phyloP scores from a whole-genome alignment of 495 filamentous ascomycete genomes.

The Xylaria telfairii region DNA sequence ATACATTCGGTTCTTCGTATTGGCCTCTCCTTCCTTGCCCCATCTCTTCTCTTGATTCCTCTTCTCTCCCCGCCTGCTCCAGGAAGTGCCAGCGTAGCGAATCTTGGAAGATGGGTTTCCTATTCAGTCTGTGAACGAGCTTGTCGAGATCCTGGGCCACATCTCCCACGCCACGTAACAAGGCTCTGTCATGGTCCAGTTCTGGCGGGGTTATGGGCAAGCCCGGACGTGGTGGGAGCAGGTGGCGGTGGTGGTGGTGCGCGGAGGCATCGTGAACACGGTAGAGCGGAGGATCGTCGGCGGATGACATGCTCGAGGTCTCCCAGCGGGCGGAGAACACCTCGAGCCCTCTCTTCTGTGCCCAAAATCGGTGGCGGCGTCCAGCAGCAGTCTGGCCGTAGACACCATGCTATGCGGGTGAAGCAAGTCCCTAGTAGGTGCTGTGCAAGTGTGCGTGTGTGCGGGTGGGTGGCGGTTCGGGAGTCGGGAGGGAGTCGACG shows the following conservation, averaged over 20 bases:
- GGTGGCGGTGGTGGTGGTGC: no score
- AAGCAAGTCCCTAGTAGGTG: neutral
- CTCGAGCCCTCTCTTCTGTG: constrained; percentile 15
- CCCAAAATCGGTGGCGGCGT: constrained; percentile 7
- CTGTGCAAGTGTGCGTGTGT: no score
- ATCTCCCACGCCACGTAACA: neutral
- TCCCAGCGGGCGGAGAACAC: constrained; percentile 15
- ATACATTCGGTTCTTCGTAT: constrained; percentile 11
- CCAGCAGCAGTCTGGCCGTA: neutral
- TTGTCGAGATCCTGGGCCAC: constrained; percentile 26
- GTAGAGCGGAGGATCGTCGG: constrained; percentile 13
- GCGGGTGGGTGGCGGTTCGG: no score
- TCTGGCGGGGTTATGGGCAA: constrained; percentile 13
- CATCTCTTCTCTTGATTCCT: neutral
- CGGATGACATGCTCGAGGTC: constrained; percentile 22
- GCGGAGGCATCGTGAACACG: constrained; percentile 7
- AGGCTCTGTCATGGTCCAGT: constrained; percentile 11
- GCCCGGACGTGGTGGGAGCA: neutral
- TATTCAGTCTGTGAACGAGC: constrained; percentile 44
- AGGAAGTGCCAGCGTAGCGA: constrained; percentile 14
- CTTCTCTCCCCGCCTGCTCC: neutral
- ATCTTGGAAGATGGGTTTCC: constrained; percentile 40
- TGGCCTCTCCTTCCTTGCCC: neutral
- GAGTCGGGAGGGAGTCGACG: neutral
- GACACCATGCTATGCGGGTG: constrained; percentile 4